phyloP scores from a whole-genome alignment of 441 rosid genomes.

The Corymbia citriodora region DNA sequence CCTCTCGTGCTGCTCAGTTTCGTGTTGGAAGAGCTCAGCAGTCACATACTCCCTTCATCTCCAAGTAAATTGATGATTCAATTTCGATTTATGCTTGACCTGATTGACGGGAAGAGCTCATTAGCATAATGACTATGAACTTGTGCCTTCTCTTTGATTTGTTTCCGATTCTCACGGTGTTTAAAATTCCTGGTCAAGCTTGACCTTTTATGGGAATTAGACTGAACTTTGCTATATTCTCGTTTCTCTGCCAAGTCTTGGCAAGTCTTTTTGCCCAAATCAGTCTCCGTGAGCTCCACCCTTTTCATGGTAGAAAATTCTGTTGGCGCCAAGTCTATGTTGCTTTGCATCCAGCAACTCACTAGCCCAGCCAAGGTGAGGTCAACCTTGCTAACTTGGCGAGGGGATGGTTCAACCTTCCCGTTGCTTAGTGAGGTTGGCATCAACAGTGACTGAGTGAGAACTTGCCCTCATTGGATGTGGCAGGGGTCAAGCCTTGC shows the following conservation, averaged over 20 bases:
- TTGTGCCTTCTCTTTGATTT: background rate
- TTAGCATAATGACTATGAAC: too few relatives aligned
- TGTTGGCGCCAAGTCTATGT: background rate
- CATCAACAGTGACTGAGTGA: too few relatives aligned
- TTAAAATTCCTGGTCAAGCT: background rate
- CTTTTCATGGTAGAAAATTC: background rate
- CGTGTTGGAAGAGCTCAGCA: background rate
- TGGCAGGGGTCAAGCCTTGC: too few relatives aligned
- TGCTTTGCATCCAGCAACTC: background rate
- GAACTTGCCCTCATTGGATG: too few relatives aligned
- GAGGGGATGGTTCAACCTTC: too few relatives aligned
- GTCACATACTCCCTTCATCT: background rate
- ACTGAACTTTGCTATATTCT: background rate
- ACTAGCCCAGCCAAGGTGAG: too few relatives aligned
- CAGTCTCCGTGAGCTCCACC: background rate
- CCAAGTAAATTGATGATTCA: too few relatives aligned
- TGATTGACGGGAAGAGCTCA: too few relatives aligned
- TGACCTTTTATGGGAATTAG: background rate
- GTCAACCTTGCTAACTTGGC: too few relatives aligned
- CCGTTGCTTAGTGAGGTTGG: too few relatives aligned
- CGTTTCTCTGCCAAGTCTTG: background rate
- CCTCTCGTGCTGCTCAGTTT: background rate
- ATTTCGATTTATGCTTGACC: too few relatives aligned
- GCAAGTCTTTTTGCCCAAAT: background rate
- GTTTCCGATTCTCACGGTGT: background rate